A percentile compares a stretch with the other conserved stretches of the same genome.
Conservation (phyloP, 169 alveolate genomes). For the Plasmodium sp. region DNA sequence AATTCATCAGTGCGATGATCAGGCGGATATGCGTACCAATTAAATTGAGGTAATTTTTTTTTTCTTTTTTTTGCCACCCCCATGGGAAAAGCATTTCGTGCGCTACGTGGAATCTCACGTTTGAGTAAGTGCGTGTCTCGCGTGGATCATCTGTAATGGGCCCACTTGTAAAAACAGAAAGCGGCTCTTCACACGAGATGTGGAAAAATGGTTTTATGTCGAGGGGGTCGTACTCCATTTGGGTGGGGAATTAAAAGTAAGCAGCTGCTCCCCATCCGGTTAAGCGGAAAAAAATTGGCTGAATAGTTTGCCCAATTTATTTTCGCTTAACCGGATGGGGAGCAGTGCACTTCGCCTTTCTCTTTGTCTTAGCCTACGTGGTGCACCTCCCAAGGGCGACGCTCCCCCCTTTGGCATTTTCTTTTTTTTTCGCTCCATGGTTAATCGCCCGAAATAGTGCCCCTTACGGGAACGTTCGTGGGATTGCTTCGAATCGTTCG, state of each 20-base stretch:
- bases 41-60: not conserved
- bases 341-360: not conserved
- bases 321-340: not conserved
- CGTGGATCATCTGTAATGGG: not conserved
- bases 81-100: not conserved
- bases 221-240: not conserved
- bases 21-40: not conserved
- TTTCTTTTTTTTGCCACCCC: not conserved
- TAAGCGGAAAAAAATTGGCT: not conserved
- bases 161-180: not conserved
- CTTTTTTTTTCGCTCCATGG: not conserved
- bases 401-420: not conserved
- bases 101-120: not conserved
- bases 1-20: not conserved
- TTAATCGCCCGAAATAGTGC: not conserved
- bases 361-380: not conserved
- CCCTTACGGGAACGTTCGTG: not conserved
- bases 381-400: not conserved
- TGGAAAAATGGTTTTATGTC: not conserved
- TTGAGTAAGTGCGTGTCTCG: not conserved
- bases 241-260: not conserved
- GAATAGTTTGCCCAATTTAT: not conserved
- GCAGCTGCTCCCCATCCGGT: not conserved
- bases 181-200: not conserved
- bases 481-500: not conserved